Conservation (phyloP, 2,329 filamentous ascomycete species). For the Talaromyces atroroseus region DNA sequence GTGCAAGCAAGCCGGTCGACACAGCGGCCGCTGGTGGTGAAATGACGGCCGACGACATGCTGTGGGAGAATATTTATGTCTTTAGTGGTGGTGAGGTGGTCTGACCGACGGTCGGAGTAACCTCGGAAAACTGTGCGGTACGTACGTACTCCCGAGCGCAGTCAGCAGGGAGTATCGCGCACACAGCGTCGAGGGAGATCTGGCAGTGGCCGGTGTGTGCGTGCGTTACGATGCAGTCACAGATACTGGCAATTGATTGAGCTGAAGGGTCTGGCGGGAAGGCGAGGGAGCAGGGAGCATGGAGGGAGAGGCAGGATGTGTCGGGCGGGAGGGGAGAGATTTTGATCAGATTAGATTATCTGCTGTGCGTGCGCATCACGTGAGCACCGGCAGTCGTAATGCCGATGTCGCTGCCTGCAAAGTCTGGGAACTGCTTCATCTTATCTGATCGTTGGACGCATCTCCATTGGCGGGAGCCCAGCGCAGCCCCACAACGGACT, state of each 20-base stretch:
- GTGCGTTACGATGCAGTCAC: neutral
- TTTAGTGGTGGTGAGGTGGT: neutral
- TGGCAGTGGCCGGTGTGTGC: neutral
- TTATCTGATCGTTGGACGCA: constrained; percentile 7
- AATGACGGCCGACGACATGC: constrained; percentile 9
- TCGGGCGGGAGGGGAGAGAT: constrained; percentile 3
- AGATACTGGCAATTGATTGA: neutral
- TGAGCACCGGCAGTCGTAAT: neutral
- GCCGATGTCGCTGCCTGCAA: constrained; percentile 12
- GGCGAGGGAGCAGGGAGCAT: neutral
- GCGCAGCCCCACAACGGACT: neutral
- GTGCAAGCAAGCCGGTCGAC: constrained; percentile 12
- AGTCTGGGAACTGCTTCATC: constrained; percentile 1
- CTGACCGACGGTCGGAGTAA: neutral
- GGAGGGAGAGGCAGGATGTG: neutral
- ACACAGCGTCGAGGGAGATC: neutral
- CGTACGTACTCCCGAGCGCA: neutral
- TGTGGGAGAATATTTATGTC: neutral
- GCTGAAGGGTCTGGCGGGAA: neutral
- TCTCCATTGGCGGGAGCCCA: neutral
- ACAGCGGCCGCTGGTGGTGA: constrained; percentile 1
- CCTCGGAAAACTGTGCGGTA: neutral
- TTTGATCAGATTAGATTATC: constrained; percentile 16
- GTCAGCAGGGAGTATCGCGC: neutral
- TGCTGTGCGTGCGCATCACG: constrained; percentile 2